Conservation (phyloP, 306 rosid genomes). For the Rosa lucieae region DNA sequence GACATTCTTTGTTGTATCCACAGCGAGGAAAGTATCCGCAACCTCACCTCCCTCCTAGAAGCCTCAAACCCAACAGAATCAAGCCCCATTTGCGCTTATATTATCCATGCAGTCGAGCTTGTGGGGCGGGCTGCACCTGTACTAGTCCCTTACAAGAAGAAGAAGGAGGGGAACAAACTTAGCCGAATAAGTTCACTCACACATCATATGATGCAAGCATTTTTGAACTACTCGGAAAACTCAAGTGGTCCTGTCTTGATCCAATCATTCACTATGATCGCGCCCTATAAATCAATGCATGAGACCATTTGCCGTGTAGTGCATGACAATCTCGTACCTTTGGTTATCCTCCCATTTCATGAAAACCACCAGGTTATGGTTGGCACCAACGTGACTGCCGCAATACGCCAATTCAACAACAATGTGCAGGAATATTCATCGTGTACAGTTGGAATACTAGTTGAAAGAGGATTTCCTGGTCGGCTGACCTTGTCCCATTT, state of each 20-base stretch:
- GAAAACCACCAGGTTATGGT: constrained; percentile 11
- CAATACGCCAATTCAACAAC: constrained; percentile 38
- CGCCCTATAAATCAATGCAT: constrained; percentile 62
- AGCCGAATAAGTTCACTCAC: constrained; percentile 23
- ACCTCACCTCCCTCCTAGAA: constrained; percentile 44
- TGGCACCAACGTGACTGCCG: neutral
- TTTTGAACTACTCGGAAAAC: constrained; percentile 47
- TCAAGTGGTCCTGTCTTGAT: constrained; percentile 32
- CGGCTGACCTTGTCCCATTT: neutral
- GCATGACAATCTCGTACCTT: constrained; percentile 35
- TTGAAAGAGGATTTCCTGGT: constrained; percentile 37
- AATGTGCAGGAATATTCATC: constrained; percentile 33
- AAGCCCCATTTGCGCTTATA: constrained; percentile 39
- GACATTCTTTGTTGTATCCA: constrained; percentile 43
- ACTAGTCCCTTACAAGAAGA: constrained; percentile 38
- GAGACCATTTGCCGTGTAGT: constrained; percentile 41
- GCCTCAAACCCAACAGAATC: constrained; percentile 32
- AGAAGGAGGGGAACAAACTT: neutral
- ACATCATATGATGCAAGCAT: constrained; percentile 53
- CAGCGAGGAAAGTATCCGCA: constrained; percentile 41
- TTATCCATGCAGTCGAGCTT: constrained; percentile 47
- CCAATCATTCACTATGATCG: constrained; percentile 41
- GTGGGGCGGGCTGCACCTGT: constrained; percentile 39
- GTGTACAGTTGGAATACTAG: constrained; percentile 62
- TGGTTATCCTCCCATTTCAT: constrained; percentile 57